phyloP scores from a whole-genome alignment of 2,329 filamentous ascomycete genomes.

The Chrysoporthe austroafricana region DNA sequence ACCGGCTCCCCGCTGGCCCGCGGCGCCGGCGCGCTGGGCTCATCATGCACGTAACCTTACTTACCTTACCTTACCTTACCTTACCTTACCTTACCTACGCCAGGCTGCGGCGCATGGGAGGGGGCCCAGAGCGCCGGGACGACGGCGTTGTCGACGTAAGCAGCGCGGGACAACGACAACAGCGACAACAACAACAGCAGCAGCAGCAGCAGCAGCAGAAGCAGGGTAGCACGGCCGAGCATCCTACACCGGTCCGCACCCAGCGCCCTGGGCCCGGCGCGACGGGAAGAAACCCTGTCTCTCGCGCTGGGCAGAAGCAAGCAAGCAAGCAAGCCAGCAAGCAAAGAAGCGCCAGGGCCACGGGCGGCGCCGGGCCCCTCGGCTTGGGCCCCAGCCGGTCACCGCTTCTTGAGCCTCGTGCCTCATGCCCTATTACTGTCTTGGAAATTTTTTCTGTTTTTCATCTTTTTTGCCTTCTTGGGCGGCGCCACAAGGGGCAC shows the following conservation, averaged over 20 bases:
- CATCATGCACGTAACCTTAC: background rate
- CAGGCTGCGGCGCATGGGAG: too few relatives aligned
- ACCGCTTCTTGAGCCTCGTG: background rate
- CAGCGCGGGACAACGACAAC: background rate
- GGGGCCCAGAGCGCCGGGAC: background rate
- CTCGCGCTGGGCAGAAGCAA: too few relatives aligned
- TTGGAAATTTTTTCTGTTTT: background rate
- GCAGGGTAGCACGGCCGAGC: too few relatives aligned
- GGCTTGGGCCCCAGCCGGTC: slow-evolving; percentile 15
- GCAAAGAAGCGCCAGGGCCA: too few relatives aligned
- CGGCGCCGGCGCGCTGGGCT: background rate
- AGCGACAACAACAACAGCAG: background rate
- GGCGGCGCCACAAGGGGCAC: slow-evolving; percentile 1
- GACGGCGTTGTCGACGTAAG: background rate
- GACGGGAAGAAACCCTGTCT: too few relatives aligned
- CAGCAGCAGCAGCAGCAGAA: too few relatives aligned
- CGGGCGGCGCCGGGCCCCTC: slow-evolving; percentile 5
- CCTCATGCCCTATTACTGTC: too few relatives aligned
- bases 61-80: too few relatives aligned
- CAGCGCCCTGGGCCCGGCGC: too few relatives aligned
- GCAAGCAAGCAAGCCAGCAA: too few relatives aligned
- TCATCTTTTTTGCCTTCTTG: too few relatives aligned
- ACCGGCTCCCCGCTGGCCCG: background rate
- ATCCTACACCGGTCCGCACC: too few relatives aligned
- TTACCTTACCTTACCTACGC: background rate